These are phyloP conservation scores for Daldinia caldariorum DNA, from an alignment of 495 filamentous ascomycete genomes.

Conservation along the genomic window DNA sequence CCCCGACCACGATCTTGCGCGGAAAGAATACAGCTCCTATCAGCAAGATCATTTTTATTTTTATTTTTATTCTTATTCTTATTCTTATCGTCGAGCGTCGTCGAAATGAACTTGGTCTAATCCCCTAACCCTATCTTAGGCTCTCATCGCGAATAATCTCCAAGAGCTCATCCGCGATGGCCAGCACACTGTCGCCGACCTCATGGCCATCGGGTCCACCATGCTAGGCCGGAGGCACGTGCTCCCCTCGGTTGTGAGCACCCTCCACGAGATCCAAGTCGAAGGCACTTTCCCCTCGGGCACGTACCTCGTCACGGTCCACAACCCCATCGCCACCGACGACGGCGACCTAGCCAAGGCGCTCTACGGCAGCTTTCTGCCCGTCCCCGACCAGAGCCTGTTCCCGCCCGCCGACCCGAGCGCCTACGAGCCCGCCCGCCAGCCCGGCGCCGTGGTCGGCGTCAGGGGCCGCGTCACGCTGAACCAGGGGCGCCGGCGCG, in stretches of 20 bases:
- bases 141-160: slow-evolving; percentile 87
- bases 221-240: slow-evolving; percentile 97
- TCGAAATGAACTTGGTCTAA: neutral
- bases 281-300: slow-evolving; percentile 93
- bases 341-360: slow-evolving; percentile 88
- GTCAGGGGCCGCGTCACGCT: slow-evolving; percentile 74
- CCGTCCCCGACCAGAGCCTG: slow-evolving; percentile 71
- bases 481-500: slow-evolving; percentile 79
- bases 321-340: slow-evolving; percentile 86
- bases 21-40: neutral
- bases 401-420: slow-evolving; percentile 70
- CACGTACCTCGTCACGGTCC: slow-evolving; percentile 95
- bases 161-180: slow-evolving; percentile 99
- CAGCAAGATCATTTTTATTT: too few relatives aligned
- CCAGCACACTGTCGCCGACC: slow-evolving; percentile 86
- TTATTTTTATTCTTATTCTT: neutral
- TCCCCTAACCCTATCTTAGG: slow-evolving; percentile 59
- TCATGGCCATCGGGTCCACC: slow-evolving; percentile 89
- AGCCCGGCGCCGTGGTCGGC: slow-evolving; percentile 82
- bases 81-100: too few relatives aligned
- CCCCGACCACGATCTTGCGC: neutral
- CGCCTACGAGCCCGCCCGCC: slow-evolving; percentile 70
- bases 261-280: slow-evolving; percentile 85
- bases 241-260: slow-evolving; percentile 78
- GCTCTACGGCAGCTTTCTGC: slow-evolving; percentile 92